phyloP scores from a whole-genome alignment of 2,329 filamentous ascomycete genomes.

The Didymella arachidicola region DNA sequence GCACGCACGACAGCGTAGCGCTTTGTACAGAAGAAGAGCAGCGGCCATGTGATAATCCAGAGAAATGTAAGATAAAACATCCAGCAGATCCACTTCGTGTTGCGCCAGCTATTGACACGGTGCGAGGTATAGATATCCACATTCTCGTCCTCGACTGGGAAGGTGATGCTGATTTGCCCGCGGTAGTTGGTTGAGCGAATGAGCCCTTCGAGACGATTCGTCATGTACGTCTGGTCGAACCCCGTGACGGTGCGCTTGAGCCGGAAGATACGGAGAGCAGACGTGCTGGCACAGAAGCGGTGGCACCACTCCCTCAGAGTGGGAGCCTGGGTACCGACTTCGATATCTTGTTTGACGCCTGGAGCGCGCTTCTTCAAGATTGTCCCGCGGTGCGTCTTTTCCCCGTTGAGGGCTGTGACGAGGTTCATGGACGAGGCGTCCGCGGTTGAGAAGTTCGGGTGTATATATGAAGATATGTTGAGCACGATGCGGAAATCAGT shows the following conservation, averaged over 20 bases:
- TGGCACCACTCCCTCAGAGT: constrained; percentile 70
- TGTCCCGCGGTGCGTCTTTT: constrained; percentile 71
- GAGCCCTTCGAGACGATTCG: constrained; percentile 61
- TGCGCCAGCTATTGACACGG: constrained; percentile 69
- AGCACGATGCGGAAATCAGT: constrained; percentile 51
- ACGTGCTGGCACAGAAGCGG: constrained; percentile 67
- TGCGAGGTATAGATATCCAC: constrained; percentile 71
- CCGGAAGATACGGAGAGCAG: constrained; percentile 63
- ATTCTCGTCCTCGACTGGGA: constrained; percentile 64
- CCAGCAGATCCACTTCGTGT: constrained; percentile 68
- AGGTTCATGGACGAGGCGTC: constrained; percentile 40
- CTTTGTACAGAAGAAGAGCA: constrained; percentile 71
- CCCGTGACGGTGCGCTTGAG: constrained; percentile 61
- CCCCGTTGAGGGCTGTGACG: constrained; percentile 62
- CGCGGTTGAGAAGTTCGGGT: constrained; percentile 26
- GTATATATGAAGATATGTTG: constrained; percentile 43
- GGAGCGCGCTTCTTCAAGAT: constrained; percentile 63
- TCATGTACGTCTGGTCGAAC: constrained; percentile 65
- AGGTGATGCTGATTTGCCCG: constrained; percentile 65
- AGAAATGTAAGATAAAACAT: constrained; percentile 72
- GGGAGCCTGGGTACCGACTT: constrained; percentile 54
- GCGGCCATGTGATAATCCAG: constrained; percentile 75
- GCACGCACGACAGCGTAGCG: constrained; percentile 70
- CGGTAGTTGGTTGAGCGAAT: constrained; percentile 72
- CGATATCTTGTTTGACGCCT: constrained; percentile 55